Base-by-base conservation (phyloP, 805 yeast species). In the Komagataella phaffii region DNA sequence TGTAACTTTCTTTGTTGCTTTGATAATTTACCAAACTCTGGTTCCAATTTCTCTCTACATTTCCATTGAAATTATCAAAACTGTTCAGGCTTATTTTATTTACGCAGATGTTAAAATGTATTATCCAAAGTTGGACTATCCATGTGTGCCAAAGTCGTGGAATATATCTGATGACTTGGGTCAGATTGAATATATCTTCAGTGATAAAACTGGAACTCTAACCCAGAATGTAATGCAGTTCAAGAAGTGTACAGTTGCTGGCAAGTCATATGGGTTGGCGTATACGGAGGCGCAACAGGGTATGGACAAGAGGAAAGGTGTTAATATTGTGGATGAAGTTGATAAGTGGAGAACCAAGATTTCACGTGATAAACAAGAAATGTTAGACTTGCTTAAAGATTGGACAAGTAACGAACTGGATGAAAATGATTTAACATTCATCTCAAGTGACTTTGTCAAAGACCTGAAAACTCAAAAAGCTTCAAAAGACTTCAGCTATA, bases 141-240 rank as follows among this genome's bases (percentile, higher is more conserved):
- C 91, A 0, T 84, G 91, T 63, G 75, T 81, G 1, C 91, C 95
- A 2, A 84, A 85, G 58, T 77, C 90, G 0, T 85, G 95, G 95
- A 81, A 81, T 55, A 82, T 85, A 47, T 82, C 89, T 5, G 95
- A 85, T 65, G 95, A 85, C 64, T 72, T 85, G 56, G 95, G 95
- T 17, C 95, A 85, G 63, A 81, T 85, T 54, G 93, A 85, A 64
- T 85, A 83, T 61, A 76, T 85, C 46, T 85, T 85, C 64, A 81
- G 88, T 62, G 95, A 85, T 68, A 85, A 85, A 64, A 85, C 95
- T 0, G 95, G 95, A 44, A 85, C 95, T 0, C 70, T 85, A 59
- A 85, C 95, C 6, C 91, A 85, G 64, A 85, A 85, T 59, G 79
- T 83, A 23, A 85, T 85, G 95, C 88, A 84, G 61, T 86, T 85